Percentiles rank a stretch among this genome's conserved stretches.
Conservation (phyloP, 2,329 filamentous ascomycete genomes). For the Aspergillus brunneoviolaceus region DNA sequence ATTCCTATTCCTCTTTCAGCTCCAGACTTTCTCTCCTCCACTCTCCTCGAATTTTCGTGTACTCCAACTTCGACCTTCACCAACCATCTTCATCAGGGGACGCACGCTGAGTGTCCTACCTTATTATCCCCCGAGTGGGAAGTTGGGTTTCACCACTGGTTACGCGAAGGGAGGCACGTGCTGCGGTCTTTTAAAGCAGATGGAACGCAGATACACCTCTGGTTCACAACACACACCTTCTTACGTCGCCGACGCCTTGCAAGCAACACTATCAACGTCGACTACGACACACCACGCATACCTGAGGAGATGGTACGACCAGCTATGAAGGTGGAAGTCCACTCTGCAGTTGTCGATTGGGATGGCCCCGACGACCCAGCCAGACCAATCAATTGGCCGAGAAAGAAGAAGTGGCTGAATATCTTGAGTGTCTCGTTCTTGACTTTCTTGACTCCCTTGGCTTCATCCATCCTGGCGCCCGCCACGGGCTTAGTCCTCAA, state of each 20-base stretch:
- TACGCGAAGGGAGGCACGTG: not conserved
- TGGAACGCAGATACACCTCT: not conserved
- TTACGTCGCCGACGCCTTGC: too few relatives aligned
- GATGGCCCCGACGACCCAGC: conserved; percentile 1
- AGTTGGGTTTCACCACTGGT: not conserved
- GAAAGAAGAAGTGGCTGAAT: not conserved
- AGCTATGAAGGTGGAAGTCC: not conserved
- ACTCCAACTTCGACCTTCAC: too few relatives aligned
- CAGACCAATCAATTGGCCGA: conserved; percentile 3
- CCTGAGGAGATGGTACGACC: not conserved
- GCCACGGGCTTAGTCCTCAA: conserved; percentile 52
- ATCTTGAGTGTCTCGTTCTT: not conserved
- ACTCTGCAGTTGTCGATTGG: not conserved
- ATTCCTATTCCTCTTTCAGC: not conserved
- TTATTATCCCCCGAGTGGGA: not conserved
- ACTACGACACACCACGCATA: not conserved
- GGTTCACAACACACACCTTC: not conserved
- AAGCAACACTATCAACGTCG: not conserved
- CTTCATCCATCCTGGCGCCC: conserved; percentile 57
- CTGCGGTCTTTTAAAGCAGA: not conserved
- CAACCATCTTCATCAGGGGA: too few relatives aligned
- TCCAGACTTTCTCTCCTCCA: not conserved
- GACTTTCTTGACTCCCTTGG: not conserved
- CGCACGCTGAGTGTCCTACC: too few relatives aligned
- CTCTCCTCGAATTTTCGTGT: not conserved